A percentile compares a stretch with the other conserved stretches of the same genome.
Evolutionary conservation across 1,284 basidiomycete species (phyloP).

Genomic region (Mycena citricolor): DNA sequence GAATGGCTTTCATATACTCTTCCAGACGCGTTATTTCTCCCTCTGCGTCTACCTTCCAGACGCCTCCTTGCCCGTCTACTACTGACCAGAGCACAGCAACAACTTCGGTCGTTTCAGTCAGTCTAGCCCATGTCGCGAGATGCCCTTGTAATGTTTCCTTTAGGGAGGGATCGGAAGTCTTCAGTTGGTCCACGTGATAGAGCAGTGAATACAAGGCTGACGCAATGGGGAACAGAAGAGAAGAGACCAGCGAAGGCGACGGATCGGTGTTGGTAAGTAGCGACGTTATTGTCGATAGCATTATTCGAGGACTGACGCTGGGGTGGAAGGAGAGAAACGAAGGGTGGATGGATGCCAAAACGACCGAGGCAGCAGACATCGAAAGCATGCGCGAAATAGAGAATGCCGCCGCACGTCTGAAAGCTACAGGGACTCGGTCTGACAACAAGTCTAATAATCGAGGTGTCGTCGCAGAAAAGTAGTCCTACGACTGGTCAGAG

Average conservation of each 20-base stretch:
- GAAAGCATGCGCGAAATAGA: constrained; percentile 64
- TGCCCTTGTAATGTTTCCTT: constrained; percentile 59
- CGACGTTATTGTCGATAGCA: constrained; percentile 49
- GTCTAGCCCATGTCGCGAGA: constrained; percentile 72
- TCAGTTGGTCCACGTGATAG: constrained; percentile 50
- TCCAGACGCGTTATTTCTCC: constrained; percentile 47
- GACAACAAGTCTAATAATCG: constrained; percentile 52
- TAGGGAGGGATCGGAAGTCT: constrained; percentile 60
- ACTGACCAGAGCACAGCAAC: constrained; percentile 61
- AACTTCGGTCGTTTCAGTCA: constrained; percentile 54
- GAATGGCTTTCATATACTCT: constrained; percentile 30
- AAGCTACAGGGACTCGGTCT: constrained; percentile 39
- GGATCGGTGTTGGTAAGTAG: constrained; percentile 78
- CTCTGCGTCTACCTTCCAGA: constrained; percentile 57
- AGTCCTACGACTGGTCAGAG: too few species aligned
- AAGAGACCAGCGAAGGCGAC: constrained; percentile 63
- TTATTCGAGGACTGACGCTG: constrained; percentile 32
- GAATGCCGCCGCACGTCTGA: constrained; percentile 67
- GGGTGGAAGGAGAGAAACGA: constrained; percentile 9
- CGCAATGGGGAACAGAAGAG: constrained; percentile 67
- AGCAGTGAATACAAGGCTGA: constrained; percentile 67
- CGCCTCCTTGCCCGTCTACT: constrained; percentile 49
- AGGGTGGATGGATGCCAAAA: constrained; percentile 36
- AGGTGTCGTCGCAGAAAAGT: constrained; percentile 55
- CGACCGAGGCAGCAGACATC: constrained; percentile 26